A percentile compares a stretch with the other conserved stretches of the same genome.
Conservation (phyloP, 108 stramenopile species). For the Pseudonitzschia multistriata region DNA sequence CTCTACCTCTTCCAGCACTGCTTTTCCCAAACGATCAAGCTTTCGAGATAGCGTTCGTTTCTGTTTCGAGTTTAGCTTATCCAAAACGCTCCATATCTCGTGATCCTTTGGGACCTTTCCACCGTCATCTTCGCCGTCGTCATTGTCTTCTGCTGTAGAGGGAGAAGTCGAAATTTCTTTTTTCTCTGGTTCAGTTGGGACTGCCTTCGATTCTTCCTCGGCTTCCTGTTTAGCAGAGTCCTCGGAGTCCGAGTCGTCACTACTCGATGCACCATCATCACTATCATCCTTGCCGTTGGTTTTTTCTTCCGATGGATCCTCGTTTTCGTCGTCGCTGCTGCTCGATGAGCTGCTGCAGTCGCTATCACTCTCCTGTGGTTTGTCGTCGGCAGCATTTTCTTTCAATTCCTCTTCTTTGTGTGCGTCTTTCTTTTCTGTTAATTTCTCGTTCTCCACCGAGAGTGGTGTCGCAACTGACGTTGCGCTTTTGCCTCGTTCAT, state of each 20-base stretch:
- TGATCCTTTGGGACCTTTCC: constrained; percentile 20
- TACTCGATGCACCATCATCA: not conserved
- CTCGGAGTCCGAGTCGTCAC: not conserved
- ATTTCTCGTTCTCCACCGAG: not conserved
- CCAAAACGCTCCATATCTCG: constrained; percentile 46
- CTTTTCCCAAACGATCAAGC: constrained; percentile 37
- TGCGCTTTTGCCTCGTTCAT: not conserved
- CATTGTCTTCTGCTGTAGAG: not conserved
- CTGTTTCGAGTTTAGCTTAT: constrained; percentile 73
- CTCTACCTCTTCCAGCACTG: constrained; percentile 22
- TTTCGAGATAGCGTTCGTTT: constrained; percentile 36
- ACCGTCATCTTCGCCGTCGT: constrained; percentile 6
- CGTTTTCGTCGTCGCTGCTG: constrained; percentile 5
- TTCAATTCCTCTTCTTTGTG: not conserved
- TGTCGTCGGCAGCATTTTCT: not conserved
- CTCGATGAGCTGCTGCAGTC: not conserved
- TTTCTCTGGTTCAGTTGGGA: not conserved
- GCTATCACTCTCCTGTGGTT: too few relatives aligned
- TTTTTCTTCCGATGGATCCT: constrained; percentile 3
- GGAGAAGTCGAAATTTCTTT: not conserved
- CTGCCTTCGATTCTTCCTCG: not conserved
- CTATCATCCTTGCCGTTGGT: not conserved
- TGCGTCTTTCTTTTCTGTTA: not conserved
- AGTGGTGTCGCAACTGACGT: not conserved
- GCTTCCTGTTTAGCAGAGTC: not conserved